These are phyloP conservation scores for Talaromyces islandicus DNA, from an alignment of 2,329 filamentous ascomycete genomes.

Conservation along the genomic window DNA sequence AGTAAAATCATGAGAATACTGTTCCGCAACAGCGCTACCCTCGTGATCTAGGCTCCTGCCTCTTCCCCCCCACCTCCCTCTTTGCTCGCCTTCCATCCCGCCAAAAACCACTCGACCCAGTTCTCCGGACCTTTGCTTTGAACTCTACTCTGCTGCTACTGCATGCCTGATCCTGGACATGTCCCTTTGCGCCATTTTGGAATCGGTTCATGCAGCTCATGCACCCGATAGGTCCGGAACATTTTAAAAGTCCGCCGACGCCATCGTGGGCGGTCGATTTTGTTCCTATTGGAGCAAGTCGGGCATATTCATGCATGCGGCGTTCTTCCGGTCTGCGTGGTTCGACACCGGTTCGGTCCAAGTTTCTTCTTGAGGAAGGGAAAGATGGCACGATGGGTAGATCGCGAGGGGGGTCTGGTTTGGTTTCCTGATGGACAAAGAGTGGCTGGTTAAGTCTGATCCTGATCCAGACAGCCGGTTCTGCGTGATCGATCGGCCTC, in stretches of 20 bases:
- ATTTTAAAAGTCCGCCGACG: neutral
- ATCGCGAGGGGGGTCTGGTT: neutral
- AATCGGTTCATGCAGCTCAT: neutral
- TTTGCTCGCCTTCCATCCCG: neutral
- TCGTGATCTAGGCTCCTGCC: neutral
- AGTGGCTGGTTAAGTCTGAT: neutral
- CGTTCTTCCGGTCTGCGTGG: neutral
- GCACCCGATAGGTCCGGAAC: neutral
- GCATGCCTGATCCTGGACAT: neutral
- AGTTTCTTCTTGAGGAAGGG: neutral
- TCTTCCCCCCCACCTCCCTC: no score
- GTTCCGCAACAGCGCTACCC: neutral
- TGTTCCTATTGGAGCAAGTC: neutral
- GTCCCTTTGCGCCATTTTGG: neutral
- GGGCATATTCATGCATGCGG: neutral
- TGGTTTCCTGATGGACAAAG: neutral
- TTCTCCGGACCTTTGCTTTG: neutral
- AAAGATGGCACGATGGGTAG: neutral
- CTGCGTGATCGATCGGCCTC: neutral
- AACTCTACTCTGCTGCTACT: no score
- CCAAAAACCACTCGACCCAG: neutral
- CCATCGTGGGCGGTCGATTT: neutral
- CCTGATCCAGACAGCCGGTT: neutral
- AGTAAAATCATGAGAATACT: no score
- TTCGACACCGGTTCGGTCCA: neutral